Evolutionary conservation across 2,329 filamentous ascomycete species (phyloP), one percentile per base, ranked within the genome.

Genomic region (Hypoxylon sp.): DNA sequence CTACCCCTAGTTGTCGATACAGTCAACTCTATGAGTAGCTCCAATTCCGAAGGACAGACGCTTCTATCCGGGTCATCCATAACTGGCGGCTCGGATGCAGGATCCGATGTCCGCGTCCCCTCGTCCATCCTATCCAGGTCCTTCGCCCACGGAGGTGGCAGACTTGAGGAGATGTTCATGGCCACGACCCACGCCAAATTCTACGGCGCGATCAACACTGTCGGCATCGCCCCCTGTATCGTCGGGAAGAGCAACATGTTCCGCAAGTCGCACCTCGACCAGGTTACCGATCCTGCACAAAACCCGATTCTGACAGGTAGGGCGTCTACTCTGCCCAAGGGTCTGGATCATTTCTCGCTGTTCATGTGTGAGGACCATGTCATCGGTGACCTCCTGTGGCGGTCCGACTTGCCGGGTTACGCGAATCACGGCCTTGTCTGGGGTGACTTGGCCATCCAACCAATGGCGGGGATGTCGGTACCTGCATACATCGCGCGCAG

Each of bases 201-300:
- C 84, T 99, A 99, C 81, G 91, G 91, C 7, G 96, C 95, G 66
- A 99, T 99, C 85, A 98, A 98, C 79, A 92, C 93, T 0, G 93
- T 97, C 14, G 86, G 91, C 2, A 81, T 98, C 55, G 96, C 96
- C 0, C 96, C 96, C 7, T 99, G 96, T 79, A 91, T 97, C 62
- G 91, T 98, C 21, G 96, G 96, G 53, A 99, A 99, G 81, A 97
- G 93, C 74, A 98, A 96, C 81, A 98, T 99, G 94, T 99, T 98
- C 80, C 91, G 96, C 63, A 92, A 91, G 67, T 92, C 93, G 0
- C 95, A 99, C 74, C 88, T 99, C 34, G 88, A 97, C 78, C 86
- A 87, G 70, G 87, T 96, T 7, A 90, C 89, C 30, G 78, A 86
- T 74, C 78, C 85, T 34, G 52, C 77, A 55, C 78, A 74, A 69